A percentile compares a stretch with the other conserved stretches of the same genome.
These are phyloP conservation scores for Oidium heveae DNA, from an alignment of 2,329 filamentous ascomycete species.

Conservation along the genomic window DNA sequence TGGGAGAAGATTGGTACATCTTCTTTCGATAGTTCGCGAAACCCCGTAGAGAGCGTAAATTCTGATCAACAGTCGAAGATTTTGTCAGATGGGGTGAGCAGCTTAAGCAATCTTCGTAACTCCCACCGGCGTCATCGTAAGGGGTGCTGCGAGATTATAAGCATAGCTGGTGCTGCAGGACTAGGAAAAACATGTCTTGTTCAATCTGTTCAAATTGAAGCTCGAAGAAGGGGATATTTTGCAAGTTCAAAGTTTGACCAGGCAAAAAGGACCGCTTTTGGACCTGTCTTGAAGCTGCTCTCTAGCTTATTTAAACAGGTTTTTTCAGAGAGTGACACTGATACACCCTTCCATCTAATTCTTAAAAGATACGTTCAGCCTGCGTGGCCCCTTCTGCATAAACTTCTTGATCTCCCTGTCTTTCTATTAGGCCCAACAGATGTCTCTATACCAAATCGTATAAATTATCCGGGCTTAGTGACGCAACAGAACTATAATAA, in stretches of 20 bases:
- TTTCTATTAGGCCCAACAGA: slow-evolving; percentile 30
- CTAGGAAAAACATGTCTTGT: slow-evolving; percentile 40
- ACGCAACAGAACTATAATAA: slow-evolving; percentile 9
- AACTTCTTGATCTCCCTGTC: slow-evolving; percentile 36
- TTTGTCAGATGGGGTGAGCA: slow-evolving; percentile 10
- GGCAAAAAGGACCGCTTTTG: slow-evolving; percentile 32
- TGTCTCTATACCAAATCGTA: slow-evolving; percentile 6
- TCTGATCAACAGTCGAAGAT: slow-evolving; percentile 2
- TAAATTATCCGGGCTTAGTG: slow-evolving; percentile 1
- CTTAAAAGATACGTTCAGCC: slow-evolving; percentile 38
- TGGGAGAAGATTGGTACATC: slow-evolving; percentile 9
- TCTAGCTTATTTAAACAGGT: slow-evolving; percentile 42
- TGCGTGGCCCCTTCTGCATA: slow-evolving; percentile 37
- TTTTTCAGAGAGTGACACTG: slow-evolving; percentile 38
- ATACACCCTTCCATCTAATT: slow-evolving; percentile 34
- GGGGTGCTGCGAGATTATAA: slow-evolving; percentile 37
- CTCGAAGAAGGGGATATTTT: slow-evolving; percentile 36
- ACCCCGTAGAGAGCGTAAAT: slow-evolving; percentile 5
- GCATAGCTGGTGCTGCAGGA: slow-evolving; percentile 33
- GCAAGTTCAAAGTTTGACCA: slow-evolving; percentile 41
- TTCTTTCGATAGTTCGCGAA: slow-evolving; percentile 2
- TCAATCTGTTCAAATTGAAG: slow-evolving; percentile 34
- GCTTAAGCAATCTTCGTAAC: slow-evolving; percentile 8
- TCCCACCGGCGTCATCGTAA: slow-evolving; percentile 27
- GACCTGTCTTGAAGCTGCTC: slow-evolving; percentile 33